Conservation (phyloP, 768 basidiomycete genomes). For the Cytidiella melzeri region DNA sequence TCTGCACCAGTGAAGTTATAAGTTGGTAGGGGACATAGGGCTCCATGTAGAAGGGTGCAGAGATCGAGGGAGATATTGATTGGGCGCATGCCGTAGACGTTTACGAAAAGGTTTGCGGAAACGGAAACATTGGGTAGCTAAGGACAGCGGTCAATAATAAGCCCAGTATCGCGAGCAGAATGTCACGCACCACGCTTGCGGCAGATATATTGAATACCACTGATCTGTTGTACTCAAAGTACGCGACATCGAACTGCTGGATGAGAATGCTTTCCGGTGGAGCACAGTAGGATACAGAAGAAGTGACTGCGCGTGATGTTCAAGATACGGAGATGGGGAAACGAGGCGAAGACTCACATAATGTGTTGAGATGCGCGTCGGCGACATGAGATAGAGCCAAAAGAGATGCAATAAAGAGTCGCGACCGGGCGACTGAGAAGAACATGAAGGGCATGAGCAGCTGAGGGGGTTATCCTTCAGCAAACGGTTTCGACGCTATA, state of each 20-base stretch:
- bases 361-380: conserved; percentile 44
- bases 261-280: conserved; percentile 76
- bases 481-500: background rate
- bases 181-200: conserved; percentile 68
- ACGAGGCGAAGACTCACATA: conserved; percentile 46
- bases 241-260: conserved; percentile 69
- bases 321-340: too few relatives aligned
- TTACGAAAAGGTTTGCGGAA: conserved; percentile 72
- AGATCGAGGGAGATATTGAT: conserved; percentile 85
- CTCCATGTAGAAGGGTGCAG: conserved; percentile 71
- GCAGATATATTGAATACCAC: conserved; percentile 82
- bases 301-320: conserved; percentile 72
- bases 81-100: conserved; percentile 82
- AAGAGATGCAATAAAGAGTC: conserved; percentile 39
- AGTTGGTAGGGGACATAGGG: conserved; percentile 74
- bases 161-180: background rate
- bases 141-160: conserved; percentile 11
- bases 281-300: conserved; percentile 82
- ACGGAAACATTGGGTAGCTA: conserved; percentile 77
- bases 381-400: conserved; percentile 32
- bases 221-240: conserved; percentile 64
- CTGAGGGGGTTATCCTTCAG: conserved; percentile 4
- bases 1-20: conserved; percentile 88
- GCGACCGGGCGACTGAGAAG: conserved; percentile 71
- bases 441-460: conserved; percentile 43